Evolutionary conservation across 2,329 filamentous ascomycete species (phyloP).

Genomic region (Alternaria sp.): DNA sequence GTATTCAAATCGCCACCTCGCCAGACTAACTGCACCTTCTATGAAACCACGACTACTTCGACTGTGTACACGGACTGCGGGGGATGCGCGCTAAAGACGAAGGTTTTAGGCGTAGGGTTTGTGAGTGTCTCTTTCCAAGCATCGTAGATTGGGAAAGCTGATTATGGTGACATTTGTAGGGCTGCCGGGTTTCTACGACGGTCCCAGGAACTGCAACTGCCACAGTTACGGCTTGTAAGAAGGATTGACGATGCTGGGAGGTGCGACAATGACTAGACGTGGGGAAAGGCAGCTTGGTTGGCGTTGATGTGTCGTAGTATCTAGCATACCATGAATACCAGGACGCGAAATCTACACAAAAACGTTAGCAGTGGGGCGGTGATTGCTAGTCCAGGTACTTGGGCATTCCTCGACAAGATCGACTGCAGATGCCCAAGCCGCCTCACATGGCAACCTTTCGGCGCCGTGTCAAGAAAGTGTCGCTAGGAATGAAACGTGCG

Average conservation of each 20-base stretch:
- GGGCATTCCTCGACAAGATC: background rate
- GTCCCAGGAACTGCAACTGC: constrained; percentile 7
- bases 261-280: background rate
- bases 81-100: constrained; percentile 32
- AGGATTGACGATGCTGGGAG: background rate
- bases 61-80: constrained; percentile 40
- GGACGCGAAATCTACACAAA: background rate
- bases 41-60: constrained; percentile 29
- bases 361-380: background rate
- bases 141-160: background rate
- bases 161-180: constrained; percentile 21
- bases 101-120: constrained; percentile 32
- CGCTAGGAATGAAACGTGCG: background rate
- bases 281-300: background rate
- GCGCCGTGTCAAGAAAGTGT: background rate
- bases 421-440: background rate
- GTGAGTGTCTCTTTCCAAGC: constrained; percentile 21
- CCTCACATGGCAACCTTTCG: background rate
- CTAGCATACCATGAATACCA: background rate
- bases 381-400: background rate
- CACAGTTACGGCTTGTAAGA: constrained; percentile 21
- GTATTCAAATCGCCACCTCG: constrained; percentile 29
- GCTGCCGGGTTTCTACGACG: constrained; percentile 28
- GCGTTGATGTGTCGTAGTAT: background rate
- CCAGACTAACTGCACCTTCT: constrained; percentile 33